Evolutionary conservation across 2,329 filamentous ascomycete species (phyloP), one percentile per base, ranked within the genome.

Genomic region (Westerdykella aurantiaca): DNA sequence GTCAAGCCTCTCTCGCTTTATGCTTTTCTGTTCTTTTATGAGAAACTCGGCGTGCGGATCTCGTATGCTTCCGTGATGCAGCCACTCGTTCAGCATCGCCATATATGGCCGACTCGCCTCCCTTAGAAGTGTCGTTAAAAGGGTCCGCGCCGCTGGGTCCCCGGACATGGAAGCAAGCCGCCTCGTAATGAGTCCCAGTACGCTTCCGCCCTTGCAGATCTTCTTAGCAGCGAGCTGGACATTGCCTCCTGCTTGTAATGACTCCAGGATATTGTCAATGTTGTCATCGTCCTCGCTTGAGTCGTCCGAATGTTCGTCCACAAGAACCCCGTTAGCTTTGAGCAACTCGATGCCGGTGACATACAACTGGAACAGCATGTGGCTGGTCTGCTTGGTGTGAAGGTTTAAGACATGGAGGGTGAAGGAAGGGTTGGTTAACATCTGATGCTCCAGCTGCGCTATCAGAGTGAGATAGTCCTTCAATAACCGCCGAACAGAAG

Each of bases 61-160:
- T 59, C 86, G 88, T 66, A 98, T 97, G 39, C 85, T 88, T 33
- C 93, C 93, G 60, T 95, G 91, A 61, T 98, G 93, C 13, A 98
- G 74, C 93, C 93, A 98, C 66, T 97, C 91, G 60, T 98, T 98
- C 48, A 98, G 73, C 93, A 98, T 98, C 34, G 80, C 79, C 90
- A 97, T 96, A 64, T 98, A 98, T 0, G 93, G 93, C 43, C 85
- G 81, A 58, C 90, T 96, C 1, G 91, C 85, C 66, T 97, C 91
- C 44, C 88, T 79, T 34, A 98, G 69, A 22, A 98, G 70, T 3
- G 83, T 85, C 10, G 88, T 93, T 10, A 98, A 76, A 16, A 98
- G 70, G 18, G 83, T 80, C 50, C 88, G 81, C 16, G 93, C 90
- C 0, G 88, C 85, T 4, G 93, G 93, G 61, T 98, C 93, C 37